These are phyloP conservation scores for Globisporangium canariense DNA, from an alignment of 352 stramenopile species.

Conservation along the genomic window DNA sequence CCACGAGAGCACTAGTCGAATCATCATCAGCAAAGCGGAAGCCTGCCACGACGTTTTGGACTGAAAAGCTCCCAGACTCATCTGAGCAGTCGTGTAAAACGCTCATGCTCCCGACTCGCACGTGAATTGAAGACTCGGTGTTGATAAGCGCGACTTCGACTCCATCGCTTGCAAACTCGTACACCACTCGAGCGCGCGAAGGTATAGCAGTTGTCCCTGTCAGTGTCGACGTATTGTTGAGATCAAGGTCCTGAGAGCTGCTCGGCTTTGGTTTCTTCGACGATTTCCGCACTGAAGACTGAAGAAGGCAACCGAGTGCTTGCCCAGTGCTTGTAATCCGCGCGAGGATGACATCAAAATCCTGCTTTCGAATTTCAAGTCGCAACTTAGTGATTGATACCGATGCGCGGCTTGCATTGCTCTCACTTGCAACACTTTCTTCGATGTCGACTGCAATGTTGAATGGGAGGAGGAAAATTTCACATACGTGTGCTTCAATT, in stretches of 20 bases:
- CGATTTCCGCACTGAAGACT: constrained; percentile 1
- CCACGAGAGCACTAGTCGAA: not conserved
- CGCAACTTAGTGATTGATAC: constrained; percentile 29
- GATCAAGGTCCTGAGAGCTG: not conserved
- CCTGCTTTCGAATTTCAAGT: constrained; percentile 25
- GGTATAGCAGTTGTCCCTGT: not conserved
- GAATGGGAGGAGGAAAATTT: constrained; percentile 50
- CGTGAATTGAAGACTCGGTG: constrained; percentile 37
- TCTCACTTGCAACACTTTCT: constrained; percentile 12
- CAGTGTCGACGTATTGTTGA: not conserved
- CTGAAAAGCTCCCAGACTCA: constrained; percentile 31
- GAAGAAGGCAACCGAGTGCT: constrained; percentile 1
- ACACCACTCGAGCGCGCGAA: constrained; percentile 1
- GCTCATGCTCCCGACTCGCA: constrained; percentile 48
- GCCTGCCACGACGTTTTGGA: constrained; percentile 66
- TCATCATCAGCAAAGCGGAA: constrained; percentile 21
- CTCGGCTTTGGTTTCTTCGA: not conserved
- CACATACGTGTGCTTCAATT: constrained; percentile 17
- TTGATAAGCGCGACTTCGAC: constrained; percentile 43
- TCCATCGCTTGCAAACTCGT: constrained; percentile 44
- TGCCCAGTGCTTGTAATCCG: not conserved
- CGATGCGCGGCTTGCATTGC: constrained; percentile 23
- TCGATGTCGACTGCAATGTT: constrained; percentile 41
- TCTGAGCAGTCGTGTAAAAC: constrained; percentile 26
- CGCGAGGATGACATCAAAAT: constrained; percentile 23